These are phyloP conservation scores for Mycena latifolia DNA, from an alignment of 768 basidiomycete species.

Conservation along the genomic window DNA sequence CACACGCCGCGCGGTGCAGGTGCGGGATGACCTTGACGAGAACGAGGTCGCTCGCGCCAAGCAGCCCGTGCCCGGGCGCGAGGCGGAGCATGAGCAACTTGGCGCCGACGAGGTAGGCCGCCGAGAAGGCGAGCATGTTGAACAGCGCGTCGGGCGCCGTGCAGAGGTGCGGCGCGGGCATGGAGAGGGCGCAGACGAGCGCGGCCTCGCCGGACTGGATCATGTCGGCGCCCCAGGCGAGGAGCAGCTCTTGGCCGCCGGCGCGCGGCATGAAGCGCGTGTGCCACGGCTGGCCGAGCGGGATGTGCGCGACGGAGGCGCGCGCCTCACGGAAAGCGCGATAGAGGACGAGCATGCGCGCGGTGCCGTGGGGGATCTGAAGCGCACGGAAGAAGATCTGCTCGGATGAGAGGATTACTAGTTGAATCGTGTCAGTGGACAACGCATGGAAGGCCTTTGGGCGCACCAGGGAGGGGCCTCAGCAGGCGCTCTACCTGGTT, in stretches of 20 bases:
- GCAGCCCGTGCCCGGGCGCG: not conserved
- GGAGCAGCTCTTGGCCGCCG: not conserved
- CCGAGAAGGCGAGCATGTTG: not conserved
- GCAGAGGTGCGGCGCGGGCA: not conserved
- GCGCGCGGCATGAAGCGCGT: constrained; percentile 3
- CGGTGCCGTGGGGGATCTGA: not conserved
- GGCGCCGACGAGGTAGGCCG: not conserved
- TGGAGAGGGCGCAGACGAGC: constrained; percentile 17
- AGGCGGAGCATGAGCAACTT: not conserved
- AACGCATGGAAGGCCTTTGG: too few species aligned
- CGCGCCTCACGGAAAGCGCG: constrained; percentile 5
- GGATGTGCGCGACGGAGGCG: too few species aligned
- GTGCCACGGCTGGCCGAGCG: not conserved
- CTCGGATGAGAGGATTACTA: constrained; percentile 8
- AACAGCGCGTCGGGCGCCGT: not conserved
- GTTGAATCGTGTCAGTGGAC: too few species aligned
- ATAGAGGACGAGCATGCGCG: constrained; percentile 21
- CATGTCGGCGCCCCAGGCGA: constrained; percentile 10
- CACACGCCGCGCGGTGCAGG: not conserved
- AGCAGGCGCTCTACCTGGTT: not conserved
- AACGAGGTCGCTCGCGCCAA: not conserved
- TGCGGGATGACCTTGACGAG: not conserved
- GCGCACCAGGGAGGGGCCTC: constrained; percentile 15
- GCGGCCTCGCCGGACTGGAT: constrained; percentile 19
- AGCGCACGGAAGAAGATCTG: constrained; percentile 23